Evolutionary conservation across 2,329 filamentous ascomycete species (phyloP), one percentile per base, ranked within the genome.

Genomic region (Erysiphe pulchra): DNA sequence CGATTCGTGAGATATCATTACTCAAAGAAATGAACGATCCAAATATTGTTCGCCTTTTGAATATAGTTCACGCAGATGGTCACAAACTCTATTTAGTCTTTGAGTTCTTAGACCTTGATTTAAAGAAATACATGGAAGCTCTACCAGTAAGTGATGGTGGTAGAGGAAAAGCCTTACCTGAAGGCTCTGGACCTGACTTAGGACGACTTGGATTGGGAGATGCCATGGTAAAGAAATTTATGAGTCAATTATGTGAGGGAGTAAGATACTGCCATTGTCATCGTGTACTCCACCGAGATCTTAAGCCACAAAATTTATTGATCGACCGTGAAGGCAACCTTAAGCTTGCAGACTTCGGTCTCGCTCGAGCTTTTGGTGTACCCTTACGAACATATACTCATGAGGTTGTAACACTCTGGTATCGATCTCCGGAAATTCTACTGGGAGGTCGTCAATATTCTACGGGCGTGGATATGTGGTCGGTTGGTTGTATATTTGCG

Each of bases 121-220:
- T 93, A 54, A 93, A 93, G 67, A 92, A 92, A 62, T 93, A 92
- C 63, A 93, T 93, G 84, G 85, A 93, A 62, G 73, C 84, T 7
- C 70, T 92, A 39, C 84, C 84, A 4, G 76, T 87, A 48, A 78
- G 70, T 56, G 81, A 92, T 56, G 84, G 84, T 53, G 84, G 84
- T 37, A 75, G 84, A 48, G 84, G 83, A 56, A 90, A 86, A 65
- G 72, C 83, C 38, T 67, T 93, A 44, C 85, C 85, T 9, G 81
- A 87, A 53, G 82, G 81, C 43, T 73, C 78, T 41, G 73, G 71
- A 18, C 60, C 72, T 44, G 69, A 72, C 46, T 63, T 82, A 46
- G 67, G 71, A 58, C 68, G 71, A 49, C 66, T 90, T 54, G 81
- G 81, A 5, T 66, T 93, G 47, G 80, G 79, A 47, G 73, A 81